Evolutionary conservation across 371 early-diverging fungal species (phyloP).

Genomic region (Mucor sp.): DNA sequence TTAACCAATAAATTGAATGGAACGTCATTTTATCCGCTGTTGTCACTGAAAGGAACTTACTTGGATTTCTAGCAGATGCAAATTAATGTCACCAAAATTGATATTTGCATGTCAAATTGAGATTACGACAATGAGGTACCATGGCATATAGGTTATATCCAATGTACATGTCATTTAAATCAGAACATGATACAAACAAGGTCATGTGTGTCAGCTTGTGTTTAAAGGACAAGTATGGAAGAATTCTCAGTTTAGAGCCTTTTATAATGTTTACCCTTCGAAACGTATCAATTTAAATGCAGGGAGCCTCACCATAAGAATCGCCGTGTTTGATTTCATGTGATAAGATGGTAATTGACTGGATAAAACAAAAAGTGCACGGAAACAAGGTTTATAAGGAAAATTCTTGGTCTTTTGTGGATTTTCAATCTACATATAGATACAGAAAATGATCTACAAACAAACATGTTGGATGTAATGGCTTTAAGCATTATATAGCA

Average conservation of each 20-base stretch:
- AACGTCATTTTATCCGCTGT: neutral
- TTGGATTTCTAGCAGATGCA: neutral
- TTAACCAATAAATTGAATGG: neutral
- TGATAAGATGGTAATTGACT: neutral
- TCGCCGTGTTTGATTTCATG: neutral
- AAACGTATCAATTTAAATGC: neutral
- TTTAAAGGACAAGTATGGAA: neutral
- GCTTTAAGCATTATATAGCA: neutral
- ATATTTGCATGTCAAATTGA: neutral
- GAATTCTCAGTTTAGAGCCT: neutral
- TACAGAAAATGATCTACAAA: neutral
- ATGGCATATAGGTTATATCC: neutral
- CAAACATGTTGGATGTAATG: neutral
- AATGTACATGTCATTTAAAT: neutral
- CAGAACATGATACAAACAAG: constrained; percentile 5
- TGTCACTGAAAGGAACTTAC: neutral
- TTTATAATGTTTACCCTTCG: neutral
- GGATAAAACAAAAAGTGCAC: neutral
- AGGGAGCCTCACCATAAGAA: neutral
- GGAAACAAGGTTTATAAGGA: neutral
- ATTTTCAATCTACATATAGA: neutral
- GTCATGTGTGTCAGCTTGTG: neutral
- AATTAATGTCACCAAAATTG: neutral
- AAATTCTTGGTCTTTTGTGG: neutral
- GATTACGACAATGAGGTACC: neutral